phyloP scores from a whole-genome alignment of 2,329 filamentous ascomycete genomes.

The Trichoderma sp. region DNA sequence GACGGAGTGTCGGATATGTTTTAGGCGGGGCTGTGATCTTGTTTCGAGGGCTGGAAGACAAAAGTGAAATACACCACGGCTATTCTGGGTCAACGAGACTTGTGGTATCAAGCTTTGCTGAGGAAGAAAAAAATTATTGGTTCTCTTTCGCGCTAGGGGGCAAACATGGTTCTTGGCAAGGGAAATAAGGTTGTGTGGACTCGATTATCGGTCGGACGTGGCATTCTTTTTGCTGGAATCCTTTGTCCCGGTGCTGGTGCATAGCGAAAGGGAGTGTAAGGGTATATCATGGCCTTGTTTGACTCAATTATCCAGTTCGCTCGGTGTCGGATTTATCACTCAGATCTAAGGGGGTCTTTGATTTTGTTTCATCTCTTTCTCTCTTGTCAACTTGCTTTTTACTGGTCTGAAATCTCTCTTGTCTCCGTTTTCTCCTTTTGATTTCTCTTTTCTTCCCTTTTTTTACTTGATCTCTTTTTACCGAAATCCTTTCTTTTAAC shows the following conservation, averaged over 20 bases:
- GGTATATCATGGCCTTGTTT: slow-evolving; percentile 43
- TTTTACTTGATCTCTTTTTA: not conserved
- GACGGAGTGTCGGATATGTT: slow-evolving; percentile 43
- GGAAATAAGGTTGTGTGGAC: slow-evolving; percentile 24
- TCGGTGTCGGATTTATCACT: slow-evolving; percentile 27
- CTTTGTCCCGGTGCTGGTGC: slow-evolving; percentile 43
- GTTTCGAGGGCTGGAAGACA: slow-evolving; percentile 43
- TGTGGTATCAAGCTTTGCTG: slow-evolving; percentile 35
- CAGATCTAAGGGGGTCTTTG: slow-evolving; percentile 17
- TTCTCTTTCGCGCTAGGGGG: slow-evolving; percentile 24
- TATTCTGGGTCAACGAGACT: slow-evolving; percentile 39
- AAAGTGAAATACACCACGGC: slow-evolving; percentile 43
- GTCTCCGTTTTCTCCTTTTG: slow-evolving; percentile 24
- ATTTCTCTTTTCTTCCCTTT: not conserved
- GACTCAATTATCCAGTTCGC: slow-evolving; percentile 36
- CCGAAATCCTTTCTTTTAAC: not conserved
- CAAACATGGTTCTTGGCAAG: slow-evolving; percentile 25
- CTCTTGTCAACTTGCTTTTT: slow-evolving; percentile 22
- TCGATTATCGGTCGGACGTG: slow-evolving; percentile 30
- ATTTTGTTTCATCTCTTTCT: slow-evolving; percentile 23
- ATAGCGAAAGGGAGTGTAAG: slow-evolving; percentile 48
- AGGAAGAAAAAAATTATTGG: slow-evolving; percentile 26
- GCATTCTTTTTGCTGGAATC: slow-evolving; percentile 44
- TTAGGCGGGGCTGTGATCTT: slow-evolving; percentile 39
- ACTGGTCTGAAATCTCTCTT: slow-evolving; percentile 26